Conservation (phyloP, 139 green algal genomes). For the Tetradesmus obliquus region DNA sequence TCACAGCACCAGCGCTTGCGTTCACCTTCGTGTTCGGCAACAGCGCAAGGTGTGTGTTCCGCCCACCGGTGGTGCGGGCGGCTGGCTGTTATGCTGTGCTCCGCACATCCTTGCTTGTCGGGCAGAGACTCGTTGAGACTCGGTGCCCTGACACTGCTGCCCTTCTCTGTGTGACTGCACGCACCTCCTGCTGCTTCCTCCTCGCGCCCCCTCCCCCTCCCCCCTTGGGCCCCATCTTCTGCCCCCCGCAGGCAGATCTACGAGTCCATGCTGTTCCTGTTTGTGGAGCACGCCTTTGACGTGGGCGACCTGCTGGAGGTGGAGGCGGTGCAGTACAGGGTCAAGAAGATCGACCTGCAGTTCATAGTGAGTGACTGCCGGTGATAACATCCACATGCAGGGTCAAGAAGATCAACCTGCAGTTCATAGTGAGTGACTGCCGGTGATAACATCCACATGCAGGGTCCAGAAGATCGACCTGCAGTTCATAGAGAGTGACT, state of each 20-base stretch:
- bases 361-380: constrained; percentile 32
- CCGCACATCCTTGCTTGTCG: no score
- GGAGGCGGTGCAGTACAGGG: constrained; percentile 34
- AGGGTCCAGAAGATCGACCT: constrained; percentile 54
- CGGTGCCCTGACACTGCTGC: no score
- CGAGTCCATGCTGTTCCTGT: constrained; percentile 64
- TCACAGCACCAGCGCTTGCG: constrained; percentile 59
- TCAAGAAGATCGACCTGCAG: constrained; percentile 60
- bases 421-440: no score
- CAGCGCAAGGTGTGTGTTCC: constrained; percentile 44
- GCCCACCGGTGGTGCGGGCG: no score
- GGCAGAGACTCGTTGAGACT: no score
- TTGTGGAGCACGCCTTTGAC: constrained; percentile 55
- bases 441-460: background rate
- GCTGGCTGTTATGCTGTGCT: no score
- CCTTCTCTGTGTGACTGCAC: no score
- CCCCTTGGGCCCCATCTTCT: no score
- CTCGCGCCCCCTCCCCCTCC: no score
- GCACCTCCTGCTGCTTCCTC: background rate
- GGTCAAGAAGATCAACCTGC: background rate
- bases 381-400: background rate
- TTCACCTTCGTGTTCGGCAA: constrained; percentile 74
- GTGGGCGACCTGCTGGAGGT: constrained; percentile 53
- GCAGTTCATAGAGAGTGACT: constrained; percentile 28
- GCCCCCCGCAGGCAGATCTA: constrained; percentile 52